A percentile compares a stretch with the other conserved stretches of the same genome.
Conservation (phyloP, 371 early-diverging fungal species). For the Mortierella sp. region DNA sequence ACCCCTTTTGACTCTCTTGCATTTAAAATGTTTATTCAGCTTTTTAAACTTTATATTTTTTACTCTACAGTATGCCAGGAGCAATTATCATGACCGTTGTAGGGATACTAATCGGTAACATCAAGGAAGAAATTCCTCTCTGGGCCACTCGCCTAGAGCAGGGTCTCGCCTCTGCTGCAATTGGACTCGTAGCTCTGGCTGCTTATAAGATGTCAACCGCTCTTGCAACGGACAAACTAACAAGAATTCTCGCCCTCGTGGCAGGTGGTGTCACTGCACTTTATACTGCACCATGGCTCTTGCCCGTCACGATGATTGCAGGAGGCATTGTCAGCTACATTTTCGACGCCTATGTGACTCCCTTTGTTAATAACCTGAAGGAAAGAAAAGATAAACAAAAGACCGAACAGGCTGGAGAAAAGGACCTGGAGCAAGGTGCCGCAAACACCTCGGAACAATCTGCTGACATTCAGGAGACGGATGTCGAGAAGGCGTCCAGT, state of each 20-base stretch:
- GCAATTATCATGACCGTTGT: conserved; percentile 63
- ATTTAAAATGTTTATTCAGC: neutral
- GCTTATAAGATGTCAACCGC: conserved; percentile 63
- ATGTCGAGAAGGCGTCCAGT: conserved; percentile 1
- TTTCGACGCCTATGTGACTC: conserved; percentile 35
- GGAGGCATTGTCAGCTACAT: conserved; percentile 63
- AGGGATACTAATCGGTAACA: conserved; percentile 59
- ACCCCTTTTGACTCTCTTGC: neutral
- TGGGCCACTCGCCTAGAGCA: conserved; percentile 63
- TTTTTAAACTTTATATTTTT: neutral
- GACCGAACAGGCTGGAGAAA: neutral
- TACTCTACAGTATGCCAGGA: conserved; percentile 60
- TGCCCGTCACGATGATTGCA: conserved; percentile 65
- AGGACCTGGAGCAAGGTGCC: conserved; percentile 21
- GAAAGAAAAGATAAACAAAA: neutral
- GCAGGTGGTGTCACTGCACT: conserved; percentile 58
- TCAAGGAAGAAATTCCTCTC: conserved; percentile 58
- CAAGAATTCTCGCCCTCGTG: conserved; percentile 51
- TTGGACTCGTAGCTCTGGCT: conserved; percentile 71
- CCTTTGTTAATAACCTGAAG: conserved; percentile 12
- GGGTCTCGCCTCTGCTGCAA: conserved; percentile 64
- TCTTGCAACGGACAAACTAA: conserved; percentile 58
- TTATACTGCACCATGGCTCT: conserved; percentile 63
- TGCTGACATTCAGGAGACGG: neutral
- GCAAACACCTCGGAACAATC: neutral